phyloP scores from a whole-genome alignment of 306 rosid species.

The Abrus precatorius region DNA sequence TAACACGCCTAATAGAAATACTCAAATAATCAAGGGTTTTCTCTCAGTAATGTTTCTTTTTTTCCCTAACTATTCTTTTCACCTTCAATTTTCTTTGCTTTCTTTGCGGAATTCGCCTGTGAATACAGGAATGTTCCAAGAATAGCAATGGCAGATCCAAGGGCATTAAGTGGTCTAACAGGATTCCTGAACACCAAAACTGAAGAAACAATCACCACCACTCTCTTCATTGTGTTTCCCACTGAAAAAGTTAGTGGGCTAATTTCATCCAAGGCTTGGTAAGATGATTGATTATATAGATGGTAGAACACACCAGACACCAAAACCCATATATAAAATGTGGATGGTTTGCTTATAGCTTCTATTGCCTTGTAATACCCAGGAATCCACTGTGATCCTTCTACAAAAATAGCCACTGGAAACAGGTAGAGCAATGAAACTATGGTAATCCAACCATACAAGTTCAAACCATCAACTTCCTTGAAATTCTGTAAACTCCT shows the following conservation, averaged over 20 bases:
- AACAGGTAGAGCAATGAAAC: conserved; percentile 77
- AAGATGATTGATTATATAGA: conserved; percentile 95
- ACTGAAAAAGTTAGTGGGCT: conserved; percentile 92
- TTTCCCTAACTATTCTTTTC: conserved; percentile 66
- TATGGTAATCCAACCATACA: conserved; percentile 86
- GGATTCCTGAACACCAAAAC: conserved; percentile 92
- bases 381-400: conserved; percentile 93
- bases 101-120: conserved; percentile 70
- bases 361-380: conserved; percentile 83
- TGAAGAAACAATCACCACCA: conserved; percentile 85
- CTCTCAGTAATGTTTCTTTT: conserved; percentile 20
- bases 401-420: conserved; percentile 85
- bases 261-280: conserved; percentile 93
- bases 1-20: conserved; percentile 34
- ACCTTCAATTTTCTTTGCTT: conserved; percentile 67
- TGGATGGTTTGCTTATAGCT: conserved; percentile 72
- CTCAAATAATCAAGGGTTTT: conserved; percentile 41
- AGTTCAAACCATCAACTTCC: conserved; percentile 87
- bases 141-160: conserved; percentile 92
- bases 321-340: conserved; percentile 84
- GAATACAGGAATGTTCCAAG: conserved; percentile 93
- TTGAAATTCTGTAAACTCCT: conserved; percentile 79
- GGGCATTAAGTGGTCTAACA: conserved; percentile 86
- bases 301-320: conserved; percentile 92
- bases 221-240: conserved; percentile 97